phyloP scores from a whole-genome alignment of 345 rosid species.

The Pseudoturritis turrita region DNA sequence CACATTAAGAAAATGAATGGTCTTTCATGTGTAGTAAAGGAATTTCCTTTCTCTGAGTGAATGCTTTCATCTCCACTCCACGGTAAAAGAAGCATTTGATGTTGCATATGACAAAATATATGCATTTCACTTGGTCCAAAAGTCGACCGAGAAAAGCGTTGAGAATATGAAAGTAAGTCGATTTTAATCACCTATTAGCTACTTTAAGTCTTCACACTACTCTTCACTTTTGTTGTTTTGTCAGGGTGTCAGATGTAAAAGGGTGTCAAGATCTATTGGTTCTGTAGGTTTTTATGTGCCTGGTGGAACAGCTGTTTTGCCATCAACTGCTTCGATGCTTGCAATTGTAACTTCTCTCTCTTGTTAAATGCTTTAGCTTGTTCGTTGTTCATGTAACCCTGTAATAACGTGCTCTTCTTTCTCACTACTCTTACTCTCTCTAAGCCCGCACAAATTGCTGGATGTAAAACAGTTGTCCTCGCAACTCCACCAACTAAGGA shows the following conservation, averaged over 20 bases:
- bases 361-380: neutral
- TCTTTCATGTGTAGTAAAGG: neutral
- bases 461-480: slow-evolving; percentile 77
- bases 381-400: neutral
- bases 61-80: slow-evolving; percentile 51
- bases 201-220: neutral
- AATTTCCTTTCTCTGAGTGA: neutral
- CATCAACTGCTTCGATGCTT: slow-evolving; percentile 94
- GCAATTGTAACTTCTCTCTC: slow-evolving; percentile 51
- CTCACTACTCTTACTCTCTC: slow-evolving; percentile 9
- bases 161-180: slow-evolving; percentile 81
- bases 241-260: too few relatives aligned
- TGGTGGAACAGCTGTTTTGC: slow-evolving; percentile 92
- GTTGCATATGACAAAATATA: slow-evolving; percentile 84
- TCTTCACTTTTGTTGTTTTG: neutral
- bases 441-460: slow-evolving; percentile 96
- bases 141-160: slow-evolving; percentile 50
- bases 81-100: slow-evolving; percentile 68
- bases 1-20: too few relatives aligned
- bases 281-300: slow-evolving; percentile 97
- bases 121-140: slow-evolving; percentile 88
- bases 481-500: slow-evolving; percentile 78
- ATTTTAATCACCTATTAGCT: neutral
- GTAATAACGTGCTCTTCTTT: neutral
- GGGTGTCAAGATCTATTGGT: slow-evolving; percentile 72